Base-by-base conservation (phyloP, 169 alveolate species). In the Plasmodium sp. region DNA sequence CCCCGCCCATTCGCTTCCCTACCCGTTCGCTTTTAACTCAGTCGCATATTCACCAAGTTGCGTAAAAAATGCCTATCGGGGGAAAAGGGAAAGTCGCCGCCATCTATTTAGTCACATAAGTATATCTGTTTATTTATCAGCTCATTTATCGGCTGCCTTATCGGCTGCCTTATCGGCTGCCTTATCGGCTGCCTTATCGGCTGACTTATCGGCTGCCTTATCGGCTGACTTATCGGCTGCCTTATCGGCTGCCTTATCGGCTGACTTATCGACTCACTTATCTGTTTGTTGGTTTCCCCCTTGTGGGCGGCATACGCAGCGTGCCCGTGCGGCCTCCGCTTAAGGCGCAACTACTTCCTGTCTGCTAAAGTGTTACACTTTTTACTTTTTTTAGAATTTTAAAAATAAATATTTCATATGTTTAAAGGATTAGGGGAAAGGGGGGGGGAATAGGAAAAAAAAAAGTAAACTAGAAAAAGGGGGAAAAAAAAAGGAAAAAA, bases 381-480 rank as follows among this genome's bases (percentile, higher is more conserved):
- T 82, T 72, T 62, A 0, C n/a, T 67, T 67, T 39, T 34, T 39
- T 84, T 84, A 71, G 51, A 72, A 43, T 84, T 84, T 84, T 45
- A 79, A 84, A 84, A 84, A 84, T 67, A 84, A 18, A 84, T 71
- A 39, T 84, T 71, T 83, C 36, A 84, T 71, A 71, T 84, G 92
- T 71, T 84, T 41, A 84, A 84, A 9, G 62, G 31, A 41, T 67
- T 84, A 27, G 12, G 54, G 39, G 77, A 67, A 31, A 67, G 34
- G 75, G 75, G 14, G 31, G 51, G 18, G 34, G 36, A 71, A 84
- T 71, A 62, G 74, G n/a, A 36, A 43, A 71, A 84, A 84, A 83
- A 3, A 39, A 58, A 51, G n/a, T 12, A 48, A 82, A 16, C 16
- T 31, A 43, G 67, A 83, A 83, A 83, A 84, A 71, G 6, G 7